A percentile compares a stretch with the other conserved stretches of the same genome.
phyloP scores from a whole-genome alignment of 1,139 yeast genomes.

The Candida tetrigidarum region DNA sequence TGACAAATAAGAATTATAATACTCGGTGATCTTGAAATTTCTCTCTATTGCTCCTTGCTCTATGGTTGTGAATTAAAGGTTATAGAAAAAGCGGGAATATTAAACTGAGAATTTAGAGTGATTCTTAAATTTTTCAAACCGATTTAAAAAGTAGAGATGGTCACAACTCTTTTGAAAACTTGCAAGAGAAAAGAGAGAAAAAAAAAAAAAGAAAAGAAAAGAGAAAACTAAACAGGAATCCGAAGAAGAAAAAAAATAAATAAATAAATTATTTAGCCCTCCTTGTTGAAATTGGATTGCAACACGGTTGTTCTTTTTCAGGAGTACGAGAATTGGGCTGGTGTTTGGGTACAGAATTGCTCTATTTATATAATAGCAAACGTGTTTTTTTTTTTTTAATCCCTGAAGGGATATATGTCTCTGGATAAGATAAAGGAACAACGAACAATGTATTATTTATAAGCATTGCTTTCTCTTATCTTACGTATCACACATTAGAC shows the following conservation, averaged over 20 bases:
- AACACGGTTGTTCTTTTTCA: not conserved
- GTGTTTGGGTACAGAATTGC: no score
- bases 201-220: conserved; percentile 1
- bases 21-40: no score
- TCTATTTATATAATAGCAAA: no score
- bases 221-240: conserved; percentile 1
- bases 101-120: not conserved
- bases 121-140: not conserved
- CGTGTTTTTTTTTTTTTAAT: no score
- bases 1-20: not conserved
- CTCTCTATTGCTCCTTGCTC: not conserved
- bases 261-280: conserved; percentile 1
- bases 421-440: not conserved
- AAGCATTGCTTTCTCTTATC: not conserved
- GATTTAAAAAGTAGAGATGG: no score
- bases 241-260: not conserved
- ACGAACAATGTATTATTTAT: no score
- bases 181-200: no score
- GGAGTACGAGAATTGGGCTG: no score
- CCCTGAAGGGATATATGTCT: no score
- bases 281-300: no score
- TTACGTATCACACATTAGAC: not conserved
- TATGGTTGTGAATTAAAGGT: not conserved
- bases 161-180: not conserved
- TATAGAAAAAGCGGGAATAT: not conserved